Base-by-base conservation (phyloP, 371 early-diverging fungal genomes). In the Catenaria anguillulae region DNA sequence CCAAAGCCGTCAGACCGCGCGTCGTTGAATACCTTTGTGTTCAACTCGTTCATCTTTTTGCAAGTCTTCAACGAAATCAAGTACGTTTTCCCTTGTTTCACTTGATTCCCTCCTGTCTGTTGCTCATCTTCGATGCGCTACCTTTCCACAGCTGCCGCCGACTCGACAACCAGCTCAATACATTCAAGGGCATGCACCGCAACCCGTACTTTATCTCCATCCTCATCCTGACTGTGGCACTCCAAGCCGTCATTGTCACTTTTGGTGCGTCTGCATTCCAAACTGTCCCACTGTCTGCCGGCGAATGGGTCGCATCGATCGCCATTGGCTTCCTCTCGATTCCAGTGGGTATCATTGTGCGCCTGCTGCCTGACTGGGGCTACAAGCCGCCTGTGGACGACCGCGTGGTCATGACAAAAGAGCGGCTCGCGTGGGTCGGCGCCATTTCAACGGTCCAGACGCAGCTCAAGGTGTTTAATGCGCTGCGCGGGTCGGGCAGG, bases 11-110 rank as follows among this genome's bases (percentile, higher is more conserved):
- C n/a, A n/a, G 46, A 46, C 46, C 4, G 8, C 21, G 19, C 8
- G 15, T 64, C 73, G 36, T 70, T 86, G 17, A 70, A 74, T 46
- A 79, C 84, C 8, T 64, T 84, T 55, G 80, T 87, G 0, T 89
- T 87, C 68, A 89, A 86, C 65, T 76, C 84, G 1, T 89, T 88
- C 70, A 84, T 88, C 2, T 85, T 85, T 64, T 68, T 86, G 50
- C 89, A 87, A 65, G 76, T 89, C 33, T 87, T 87, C 64, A 87
- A 87, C 67, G 58, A 67, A 36, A 60, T 70, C 33, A 62, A 65
- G 56, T 67, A 63, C 48, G 63, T 50, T 36, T 24, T 33, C 13
- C 54, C 8, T 12, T 4, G 10, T 54, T 8, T 26, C 33, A 17
- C 8, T 26, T 33, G 26, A 54, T 4, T 8, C 6, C 54, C 5